A percentile compares a stretch with the other conserved stretches of the same genome.
phyloP scores from a whole-genome alignment of 2,329 filamentous ascomycete species.

The Hypomyces perniciosus region DNA sequence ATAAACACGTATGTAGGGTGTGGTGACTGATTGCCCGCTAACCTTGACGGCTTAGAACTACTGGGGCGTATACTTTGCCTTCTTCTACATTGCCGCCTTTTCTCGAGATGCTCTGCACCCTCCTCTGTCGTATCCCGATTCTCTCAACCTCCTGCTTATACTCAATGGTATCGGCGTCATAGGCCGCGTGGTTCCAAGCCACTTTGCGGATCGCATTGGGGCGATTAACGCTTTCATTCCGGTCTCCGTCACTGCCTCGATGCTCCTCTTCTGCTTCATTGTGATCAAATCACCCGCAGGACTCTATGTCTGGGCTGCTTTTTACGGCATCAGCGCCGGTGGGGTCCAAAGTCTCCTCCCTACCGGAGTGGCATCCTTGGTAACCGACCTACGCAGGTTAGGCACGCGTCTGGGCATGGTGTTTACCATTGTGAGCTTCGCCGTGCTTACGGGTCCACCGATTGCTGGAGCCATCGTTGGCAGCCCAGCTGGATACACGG shows the following conservation, averaged over 20 bases:
- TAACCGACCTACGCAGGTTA: conserved; percentile 44
- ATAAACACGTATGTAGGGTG: neutral
- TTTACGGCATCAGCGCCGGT: conserved; percentile 58
- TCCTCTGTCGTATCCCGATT: conserved; percentile 38
- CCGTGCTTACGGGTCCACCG: conserved; percentile 46
- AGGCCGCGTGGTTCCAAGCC: conserved; percentile 53
- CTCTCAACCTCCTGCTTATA: conserved; percentile 57
- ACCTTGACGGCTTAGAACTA: conserved; percentile 32
- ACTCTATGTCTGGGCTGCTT: conserved; percentile 55
- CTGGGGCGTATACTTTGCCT: conserved; percentile 49
- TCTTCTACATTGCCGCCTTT: conserved; percentile 53
- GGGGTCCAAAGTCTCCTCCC: conserved; percentile 61
- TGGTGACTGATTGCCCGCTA: neutral
- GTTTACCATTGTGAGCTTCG: conserved; percentile 50
- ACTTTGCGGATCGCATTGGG: conserved; percentile 52
- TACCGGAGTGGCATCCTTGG: conserved; percentile 49
- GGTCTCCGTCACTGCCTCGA: conserved; percentile 32
- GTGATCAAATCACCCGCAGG: conserved; percentile 42
- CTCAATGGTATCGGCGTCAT: conserved; percentile 57
- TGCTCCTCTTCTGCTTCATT: conserved; percentile 52
- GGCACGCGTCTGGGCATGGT: conserved; percentile 54
- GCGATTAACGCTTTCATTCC: conserved; percentile 57
- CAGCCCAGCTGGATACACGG: conserved; percentile 35
- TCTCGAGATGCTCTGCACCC: conserved; percentile 35
- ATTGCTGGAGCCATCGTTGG: conserved; percentile 45